phyloP scores from a whole-genome alignment of 768 basidiomycete species.

The Hemileccinum rubropunctum region DNA sequence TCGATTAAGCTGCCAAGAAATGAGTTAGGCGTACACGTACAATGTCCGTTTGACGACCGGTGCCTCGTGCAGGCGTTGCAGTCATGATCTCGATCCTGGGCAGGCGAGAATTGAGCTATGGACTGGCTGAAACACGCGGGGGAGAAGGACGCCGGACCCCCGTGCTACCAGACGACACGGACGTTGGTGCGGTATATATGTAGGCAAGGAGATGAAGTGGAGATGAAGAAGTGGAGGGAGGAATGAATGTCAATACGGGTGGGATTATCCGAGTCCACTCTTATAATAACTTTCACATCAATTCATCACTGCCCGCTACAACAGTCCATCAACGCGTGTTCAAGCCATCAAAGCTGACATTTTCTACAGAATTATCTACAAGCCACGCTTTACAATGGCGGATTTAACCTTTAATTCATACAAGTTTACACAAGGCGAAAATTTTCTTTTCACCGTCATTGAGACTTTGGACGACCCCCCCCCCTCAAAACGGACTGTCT shows the following conservation, averaged over 20 bases:
- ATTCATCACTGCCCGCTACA: too few species aligned
- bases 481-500: not conserved
- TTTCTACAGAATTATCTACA: not conserved
- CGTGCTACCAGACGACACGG: conserved; percentile 1
- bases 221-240: not conserved
- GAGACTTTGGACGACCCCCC: not conserved
- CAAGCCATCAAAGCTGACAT: too few species aligned
- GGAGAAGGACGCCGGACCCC: conserved; percentile 8
- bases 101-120: not conserved
- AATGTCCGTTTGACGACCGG: conserved; percentile 12
- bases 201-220: not conserved
- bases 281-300: too few species aligned
- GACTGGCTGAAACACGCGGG: not conserved
- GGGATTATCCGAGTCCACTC: conserved; percentile 4
- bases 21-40: conserved; percentile 12
- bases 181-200: conserved; percentile 1
- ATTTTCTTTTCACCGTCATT: not conserved
- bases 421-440: conserved; percentile 1
- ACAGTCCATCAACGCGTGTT: too few species aligned
- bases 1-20: conserved; percentile 10
- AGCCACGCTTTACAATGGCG: not conserved
- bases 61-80: conserved; percentile 8
- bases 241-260: conserved; percentile 9
- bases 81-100: conserved; percentile 18
- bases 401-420: not conserved